Percentiles rank a stretch among this genome's conserved stretches.
These are phyloP conservation scores for Zygotorulaspora mrakii DNA, from an alignment of 1,139 yeast species.

Conservation along the genomic window DNA sequence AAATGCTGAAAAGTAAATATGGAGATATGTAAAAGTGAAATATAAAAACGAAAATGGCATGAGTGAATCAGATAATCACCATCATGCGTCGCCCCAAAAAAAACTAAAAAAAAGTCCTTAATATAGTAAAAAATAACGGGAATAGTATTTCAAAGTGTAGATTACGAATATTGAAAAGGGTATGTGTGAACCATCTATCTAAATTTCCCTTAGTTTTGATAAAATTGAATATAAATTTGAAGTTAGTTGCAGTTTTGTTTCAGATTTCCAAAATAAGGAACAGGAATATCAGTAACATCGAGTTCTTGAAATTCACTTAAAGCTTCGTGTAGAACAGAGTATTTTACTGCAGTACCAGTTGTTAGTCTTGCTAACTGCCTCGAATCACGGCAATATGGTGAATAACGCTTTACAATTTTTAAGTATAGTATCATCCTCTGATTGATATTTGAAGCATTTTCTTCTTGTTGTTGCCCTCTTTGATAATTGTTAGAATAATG, in stretches of 20 bases:
- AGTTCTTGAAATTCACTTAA: constrained; percentile 39
- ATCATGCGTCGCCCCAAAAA: too few relatives aligned
- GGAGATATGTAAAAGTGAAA: too few relatives aligned
- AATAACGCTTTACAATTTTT: constrained; percentile 52
- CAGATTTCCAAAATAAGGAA: constrained; percentile 39
- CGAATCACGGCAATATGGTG: constrained; percentile 45
- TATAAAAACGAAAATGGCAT: constrained; percentile 1
- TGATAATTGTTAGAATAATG: constrained; percentile 14
- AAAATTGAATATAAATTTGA: constrained; percentile 9
- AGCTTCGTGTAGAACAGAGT: constrained; percentile 40
- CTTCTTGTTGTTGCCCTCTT: constrained; percentile 12
- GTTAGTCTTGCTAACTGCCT: constrained; percentile 43
- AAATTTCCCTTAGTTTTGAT: constrained; percentile 1
- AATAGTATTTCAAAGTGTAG: constrained; percentile 5
- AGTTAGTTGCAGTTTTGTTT: constrained; percentile 23
- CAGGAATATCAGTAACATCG: constrained; percentile 38
- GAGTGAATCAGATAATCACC: too few relatives aligned
- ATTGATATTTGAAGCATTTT: constrained; percentile 24
- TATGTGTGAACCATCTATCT: constrained; percentile 7
- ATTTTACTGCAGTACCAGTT: constrained; percentile 42
- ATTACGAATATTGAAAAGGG: constrained; percentile 5
- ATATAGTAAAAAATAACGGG: not conserved
- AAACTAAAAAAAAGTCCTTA: constrained; percentile 1
- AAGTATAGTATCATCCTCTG: constrained; percentile 56
- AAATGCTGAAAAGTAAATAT: too few relatives aligned